Percentiles rank a stretch among this genome's conserved stretches.
Evolutionary conservation across 228 moss, liverwort and hornwort genomes (phyloP).

Genomic region (Sphagnum magellanicum): DNA sequence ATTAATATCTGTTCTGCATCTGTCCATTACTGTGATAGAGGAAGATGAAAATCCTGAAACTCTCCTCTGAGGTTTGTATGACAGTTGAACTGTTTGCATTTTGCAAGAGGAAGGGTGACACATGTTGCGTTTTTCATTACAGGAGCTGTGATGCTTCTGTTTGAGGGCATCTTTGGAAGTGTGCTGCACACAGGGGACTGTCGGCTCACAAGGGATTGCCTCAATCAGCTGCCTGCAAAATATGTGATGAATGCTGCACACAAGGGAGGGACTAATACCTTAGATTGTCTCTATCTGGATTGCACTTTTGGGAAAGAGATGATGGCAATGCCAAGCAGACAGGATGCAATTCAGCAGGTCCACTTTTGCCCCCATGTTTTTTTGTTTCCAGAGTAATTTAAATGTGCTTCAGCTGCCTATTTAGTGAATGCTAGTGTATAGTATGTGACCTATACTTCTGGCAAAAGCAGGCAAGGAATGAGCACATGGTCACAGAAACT

Average conservation of each 20-base stretch:
- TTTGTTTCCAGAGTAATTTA: background rate
- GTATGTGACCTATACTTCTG: too few species aligned
- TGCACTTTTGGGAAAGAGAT: constrained; percentile 76
- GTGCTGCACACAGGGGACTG: constrained; percentile 83
- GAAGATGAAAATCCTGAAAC: too few species aligned
- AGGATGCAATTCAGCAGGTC: constrained; percentile 68
- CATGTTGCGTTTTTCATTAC: background rate
- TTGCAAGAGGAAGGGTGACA: too few species aligned
- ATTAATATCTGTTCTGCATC: too few species aligned
- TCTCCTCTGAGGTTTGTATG: too few species aligned
- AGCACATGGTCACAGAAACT: too few species aligned
- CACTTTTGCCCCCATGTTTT: background rate
- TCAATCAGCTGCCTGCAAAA: constrained; percentile 34
- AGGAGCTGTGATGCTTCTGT: constrained; percentile 84
- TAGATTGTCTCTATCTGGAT: constrained; percentile 71
- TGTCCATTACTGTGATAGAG: too few species aligned
- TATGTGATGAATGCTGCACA: constrained; percentile 15
- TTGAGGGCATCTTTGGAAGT: constrained; percentile 77
- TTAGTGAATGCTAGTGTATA: too few species aligned
- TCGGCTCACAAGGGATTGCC: constrained; percentile 56
- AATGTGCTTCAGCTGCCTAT: too few species aligned
- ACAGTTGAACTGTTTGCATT: too few species aligned
- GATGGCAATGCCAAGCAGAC: constrained; percentile 57
- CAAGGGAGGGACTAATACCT: constrained; percentile 3
- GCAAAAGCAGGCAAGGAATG: too few species aligned